Conservation (phyloP, 352 stramenopile genomes). For the Phytopythium aichiense region DNA sequence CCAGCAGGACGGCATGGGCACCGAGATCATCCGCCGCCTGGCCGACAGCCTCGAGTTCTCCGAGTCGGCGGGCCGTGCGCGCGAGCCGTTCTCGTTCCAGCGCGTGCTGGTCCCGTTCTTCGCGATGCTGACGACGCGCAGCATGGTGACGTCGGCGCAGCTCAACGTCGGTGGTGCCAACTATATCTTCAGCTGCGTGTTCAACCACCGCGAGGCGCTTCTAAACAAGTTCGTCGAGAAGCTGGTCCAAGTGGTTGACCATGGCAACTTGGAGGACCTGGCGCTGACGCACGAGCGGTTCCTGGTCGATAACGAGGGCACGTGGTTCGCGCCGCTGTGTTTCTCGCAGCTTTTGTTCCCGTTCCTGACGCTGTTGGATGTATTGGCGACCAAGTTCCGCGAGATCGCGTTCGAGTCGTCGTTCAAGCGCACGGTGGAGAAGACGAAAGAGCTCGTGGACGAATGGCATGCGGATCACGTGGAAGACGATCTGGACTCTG, state of each 20-base stretch:
- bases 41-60: conserved; percentile 20
- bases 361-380: conserved; percentile 29
- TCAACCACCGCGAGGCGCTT: conserved; percentile 19
- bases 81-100: conserved; percentile 32
- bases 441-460: conserved; percentile 19
- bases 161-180: conserved; percentile 19
- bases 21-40: conserved; percentile 23
- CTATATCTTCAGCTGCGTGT: conserved; percentile 28
- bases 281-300: conserved; percentile 19
- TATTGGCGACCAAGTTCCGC: conserved; percentile 43
- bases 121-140: conserved; percentile 31
- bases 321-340: conserved; percentile 28
- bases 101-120: conserved; percentile 31
- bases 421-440: conserved; percentile 22
- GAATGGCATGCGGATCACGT: conserved; percentile 16
- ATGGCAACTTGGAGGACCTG: conserved; percentile 24
- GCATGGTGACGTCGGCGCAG: conserved; percentile 18
- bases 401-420: conserved; percentile 35
- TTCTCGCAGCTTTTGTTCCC: conserved; percentile 37
- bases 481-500: conserved; percentile 17
- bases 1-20: conserved; percentile 19
- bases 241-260: conserved; percentile 27
- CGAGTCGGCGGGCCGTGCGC: conserved; percentile 22
- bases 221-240: conserved; percentile 24
- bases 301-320: conserved; percentile 16